These are phyloP conservation scores for Curvularia sp. DNA, from an alignment of 2,329 filamentous ascomycete species.

Conservation along the genomic window DNA sequence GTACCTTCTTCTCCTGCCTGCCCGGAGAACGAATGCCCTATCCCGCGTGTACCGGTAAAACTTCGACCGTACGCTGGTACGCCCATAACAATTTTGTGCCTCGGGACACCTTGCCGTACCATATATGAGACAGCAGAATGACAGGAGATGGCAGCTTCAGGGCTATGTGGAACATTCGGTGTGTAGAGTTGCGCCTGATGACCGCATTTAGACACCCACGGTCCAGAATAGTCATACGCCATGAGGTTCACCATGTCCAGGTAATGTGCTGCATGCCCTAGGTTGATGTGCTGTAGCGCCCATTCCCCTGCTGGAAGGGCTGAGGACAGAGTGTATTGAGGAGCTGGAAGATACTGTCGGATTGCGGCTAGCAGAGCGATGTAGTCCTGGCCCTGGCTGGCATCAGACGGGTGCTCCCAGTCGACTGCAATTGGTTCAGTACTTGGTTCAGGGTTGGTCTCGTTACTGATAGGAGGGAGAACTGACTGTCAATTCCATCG, in stretches of 20 bases:
- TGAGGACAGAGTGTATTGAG: constrained; percentile 73
- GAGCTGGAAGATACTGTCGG: constrained; percentile 71
- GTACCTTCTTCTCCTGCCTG: constrained; percentile 68
- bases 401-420: constrained; percentile 77
- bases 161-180: constrained; percentile 60
- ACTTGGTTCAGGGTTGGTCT: constrained; percentile 20
- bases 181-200: constrained; percentile 79
- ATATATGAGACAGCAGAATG: constrained; percentile 71
- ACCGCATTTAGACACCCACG: constrained; percentile 71
- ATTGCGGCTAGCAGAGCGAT: constrained; percentile 70
- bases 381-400: constrained; percentile 73
- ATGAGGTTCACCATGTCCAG: constrained; percentile 80
- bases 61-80: constrained; percentile 78
- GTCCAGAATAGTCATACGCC: constrained; percentile 79
- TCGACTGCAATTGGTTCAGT: constrained; percentile 64
- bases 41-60: constrained; percentile 70
- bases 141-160: constrained; percentile 65
- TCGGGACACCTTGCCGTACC: constrained; percentile 68
- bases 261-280: constrained; percentile 67
- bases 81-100: constrained; percentile 75
- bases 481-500: constrained; percentile 75
- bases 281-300: constrained; percentile 72
- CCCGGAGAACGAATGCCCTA: constrained; percentile 66
- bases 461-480: neutral
- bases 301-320: constrained; percentile 73